phyloP scores from a whole-genome alignment of 1,284 basidiomycete genomes.

The Phaffia rhodozyma region DNA sequence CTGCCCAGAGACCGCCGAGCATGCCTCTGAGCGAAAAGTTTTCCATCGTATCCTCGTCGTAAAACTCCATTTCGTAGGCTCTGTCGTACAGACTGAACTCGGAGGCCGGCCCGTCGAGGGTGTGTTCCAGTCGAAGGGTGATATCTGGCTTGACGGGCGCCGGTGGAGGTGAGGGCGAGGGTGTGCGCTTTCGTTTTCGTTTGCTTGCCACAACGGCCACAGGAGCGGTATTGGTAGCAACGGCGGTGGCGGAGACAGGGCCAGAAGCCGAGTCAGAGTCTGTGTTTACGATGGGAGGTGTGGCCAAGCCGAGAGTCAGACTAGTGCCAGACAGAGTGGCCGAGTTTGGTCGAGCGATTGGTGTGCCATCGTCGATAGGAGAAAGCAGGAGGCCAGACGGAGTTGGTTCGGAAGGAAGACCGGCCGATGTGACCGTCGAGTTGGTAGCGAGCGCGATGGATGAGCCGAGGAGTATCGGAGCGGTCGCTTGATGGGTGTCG shows the following conservation, averaged over 20 bases:
- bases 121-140: slow-evolving; percentile 11
- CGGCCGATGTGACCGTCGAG: too few relatives aligned
- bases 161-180: not conserved
- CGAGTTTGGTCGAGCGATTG: not conserved
- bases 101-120: not conserved
- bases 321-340: not conserved
- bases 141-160: slow-evolving; percentile 9
- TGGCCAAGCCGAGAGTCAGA: not conserved
- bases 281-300: not conserved
- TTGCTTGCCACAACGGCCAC: not conserved
- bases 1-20: not conserved
- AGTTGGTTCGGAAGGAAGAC: not conserved
- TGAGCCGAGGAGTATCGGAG: too few relatives aligned
- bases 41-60: slow-evolving; percentile 9
- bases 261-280: not conserved
- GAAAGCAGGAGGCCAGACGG: not conserved
- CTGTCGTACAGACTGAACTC: slow-evolving; percentile 14
- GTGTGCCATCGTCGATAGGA: not conserved
- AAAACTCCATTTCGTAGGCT: slow-evolving; percentile 10
- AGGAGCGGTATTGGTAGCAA: not conserved
- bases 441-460: too few relatives aligned
- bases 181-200: not conserved
- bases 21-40: slow-evolving; percentile 2
- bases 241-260: not conserved
- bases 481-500: too few relatives aligned